A percentile compares a stretch with the other conserved stretches of the same genome.
Evolutionary conservation across 2,329 filamentous ascomycete genomes (phyloP).

Genomic region (Dactylellina leptospora): DNA sequence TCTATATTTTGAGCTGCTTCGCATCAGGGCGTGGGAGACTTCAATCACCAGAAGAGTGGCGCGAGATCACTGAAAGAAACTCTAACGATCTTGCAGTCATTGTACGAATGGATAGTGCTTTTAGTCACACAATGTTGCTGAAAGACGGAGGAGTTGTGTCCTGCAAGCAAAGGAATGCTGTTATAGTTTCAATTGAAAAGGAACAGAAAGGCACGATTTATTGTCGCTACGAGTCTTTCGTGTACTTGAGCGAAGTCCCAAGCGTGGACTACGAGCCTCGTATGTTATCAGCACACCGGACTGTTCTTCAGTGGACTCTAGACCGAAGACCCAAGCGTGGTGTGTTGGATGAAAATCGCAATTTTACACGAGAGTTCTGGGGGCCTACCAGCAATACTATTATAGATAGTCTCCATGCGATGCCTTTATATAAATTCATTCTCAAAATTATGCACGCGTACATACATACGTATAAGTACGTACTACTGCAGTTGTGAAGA

Average conservation of each 20-base stretch:
- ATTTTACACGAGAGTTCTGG: too few relatives aligned
- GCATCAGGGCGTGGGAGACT: background rate
- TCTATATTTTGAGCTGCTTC: conserved; percentile 15
- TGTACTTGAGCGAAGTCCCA: conserved; percentile 24
- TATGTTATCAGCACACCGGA: background rate
- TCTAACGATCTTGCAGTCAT: conserved; percentile 36
- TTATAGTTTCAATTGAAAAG: conserved; percentile 39
- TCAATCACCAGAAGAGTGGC: conserved; percentile 22
- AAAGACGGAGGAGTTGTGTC: conserved; percentile 30
- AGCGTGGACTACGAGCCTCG: conserved; percentile 32
- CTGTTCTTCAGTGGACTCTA: background rate
- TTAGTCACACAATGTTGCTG: conserved; percentile 23
- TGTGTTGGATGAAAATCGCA: conserved; percentile 34
- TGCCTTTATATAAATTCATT: too few relatives aligned
- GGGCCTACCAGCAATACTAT: too few relatives aligned
- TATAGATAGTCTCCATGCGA: too few relatives aligned
- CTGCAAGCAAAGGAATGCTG: conserved; percentile 15
- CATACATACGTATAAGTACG: too few relatives aligned
- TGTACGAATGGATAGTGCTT: background rate
- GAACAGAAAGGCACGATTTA: conserved; percentile 25
- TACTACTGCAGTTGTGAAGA: too few relatives aligned
- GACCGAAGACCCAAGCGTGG: conserved; percentile 26
- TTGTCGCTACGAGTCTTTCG: conserved; percentile 30
- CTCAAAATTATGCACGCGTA: too few relatives aligned
- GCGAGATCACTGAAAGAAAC: conserved; percentile 18